Conservation (phyloP, 805 yeast species). For the Clavispora carvajalis region DNA sequence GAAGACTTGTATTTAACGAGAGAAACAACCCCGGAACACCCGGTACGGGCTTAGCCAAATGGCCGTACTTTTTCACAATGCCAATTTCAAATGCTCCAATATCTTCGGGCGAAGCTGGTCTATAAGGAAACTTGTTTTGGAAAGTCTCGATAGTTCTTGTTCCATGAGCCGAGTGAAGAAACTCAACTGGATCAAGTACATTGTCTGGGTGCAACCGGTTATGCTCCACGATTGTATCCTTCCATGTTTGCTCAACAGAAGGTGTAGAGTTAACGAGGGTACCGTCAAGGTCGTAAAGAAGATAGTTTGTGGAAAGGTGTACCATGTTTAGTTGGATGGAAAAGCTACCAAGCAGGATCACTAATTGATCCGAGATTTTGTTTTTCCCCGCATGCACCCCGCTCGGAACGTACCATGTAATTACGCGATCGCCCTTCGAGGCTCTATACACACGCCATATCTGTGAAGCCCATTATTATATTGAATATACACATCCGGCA, state of each 20-base stretch:
- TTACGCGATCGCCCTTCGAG: no score
- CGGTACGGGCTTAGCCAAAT: conserved; percentile 13
- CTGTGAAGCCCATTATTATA: no score
- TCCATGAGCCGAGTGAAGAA: conserved; percentile 15
- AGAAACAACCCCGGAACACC: conserved; percentile 10
- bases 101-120: conserved; percentile 3
- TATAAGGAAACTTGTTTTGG: conserved; percentile 12
- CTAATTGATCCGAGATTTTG: neutral
- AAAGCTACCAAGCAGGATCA: no score
- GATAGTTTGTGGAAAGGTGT: conserved; percentile 2
- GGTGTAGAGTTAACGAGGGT: conserved; percentile 16
- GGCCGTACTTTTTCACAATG: conserved; percentile 14
- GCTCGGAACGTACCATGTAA: neutral
- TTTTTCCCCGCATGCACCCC: neutral
- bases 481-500: neutral
- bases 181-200: conserved; percentile 5
- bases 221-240: conserved; percentile 9
- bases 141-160: conserved; percentile 13
- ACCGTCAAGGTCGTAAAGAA: conserved; percentile 18
- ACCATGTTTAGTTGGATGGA: neutral
- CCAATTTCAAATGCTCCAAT: conserved; percentile 8
- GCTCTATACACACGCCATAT: no score
- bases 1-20: conserved; percentile 2
- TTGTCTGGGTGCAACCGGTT: conserved; percentile 11
- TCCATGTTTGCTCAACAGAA: conserved; percentile 17